Base-by-base conservation (phyloP, 2,329 filamentous ascomycete genomes). In the Dothiorella sarmentorum region DNA sequence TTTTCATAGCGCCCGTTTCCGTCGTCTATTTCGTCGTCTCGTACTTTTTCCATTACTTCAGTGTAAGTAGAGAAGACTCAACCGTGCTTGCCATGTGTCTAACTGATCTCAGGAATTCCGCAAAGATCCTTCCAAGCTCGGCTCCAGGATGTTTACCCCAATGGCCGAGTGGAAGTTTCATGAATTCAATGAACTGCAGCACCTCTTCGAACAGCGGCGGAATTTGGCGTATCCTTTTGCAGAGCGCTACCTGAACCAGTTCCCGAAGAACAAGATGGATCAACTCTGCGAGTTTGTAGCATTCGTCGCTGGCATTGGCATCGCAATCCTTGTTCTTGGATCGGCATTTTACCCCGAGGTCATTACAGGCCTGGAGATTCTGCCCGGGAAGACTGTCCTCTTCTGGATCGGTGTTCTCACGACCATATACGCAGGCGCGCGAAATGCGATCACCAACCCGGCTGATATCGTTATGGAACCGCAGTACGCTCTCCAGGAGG, bases 101-200 rank as follows among this genome's bases (percentile, higher is more conserved):
- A 63, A 61, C 49, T 17, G 31, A 29, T 3, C 35, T 3, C 61
- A 91, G 88, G 93, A 99, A 78, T 97, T 96, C 69, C 91, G 96
- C 74, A 95, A 92, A 68, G 96, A 97, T 62, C 93, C 91, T 0
- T 86, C 90, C 0, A 87, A 91, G 62, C 83, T 96, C 35, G 89
- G 90, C n/a, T 88, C 91, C 15, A 86, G 94, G 38, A 87, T 91
- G 64, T 99, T 97, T 70, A 97, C 93, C 0, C 90, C 91, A 1
- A 83, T 96, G 52, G 94, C 94, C 0, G 89, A 96, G 71, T 99
- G 94, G 94, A 97, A 97, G 68, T 97, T 99, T 63, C 87, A 94
- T 47, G 93, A 97, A 71, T 99, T 97, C 80, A 99, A 99, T 68
- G 94, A 99, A 72, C 81, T 99, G 1, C 88, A 88, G 59, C 94